Evolutionary conservation across 177 flowering plant genomes (phyloP), one percentile per base, ranked within the genome.

Genomic region (Tripterygium wilfordii): DNA sequence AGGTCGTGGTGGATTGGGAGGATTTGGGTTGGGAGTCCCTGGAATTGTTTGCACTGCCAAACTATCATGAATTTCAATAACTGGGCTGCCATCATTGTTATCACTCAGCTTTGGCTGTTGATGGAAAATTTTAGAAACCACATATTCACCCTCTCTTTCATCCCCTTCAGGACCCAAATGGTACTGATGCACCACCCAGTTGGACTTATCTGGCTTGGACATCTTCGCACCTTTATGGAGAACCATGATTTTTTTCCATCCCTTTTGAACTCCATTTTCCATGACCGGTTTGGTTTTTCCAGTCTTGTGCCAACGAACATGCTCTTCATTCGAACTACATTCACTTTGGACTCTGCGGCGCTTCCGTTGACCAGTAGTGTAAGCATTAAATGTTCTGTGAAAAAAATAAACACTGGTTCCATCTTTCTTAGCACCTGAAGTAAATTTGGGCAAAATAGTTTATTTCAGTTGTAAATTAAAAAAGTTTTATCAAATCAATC

Each of bases 291-390:
- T 89, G 25, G 94, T 92, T 70, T 71, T 82, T 14, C 98, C 98
- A 0, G 98, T 92, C 59, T 92, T 92, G 67, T 92, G 98, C 98
- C 96, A 88, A 56, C 98, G 88, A 15, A 83, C 85, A 57, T 63
- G 60, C 57, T 74, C 78, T 39, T 57, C 69, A 10, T 20, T 32
- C 17, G 32, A 50, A 41, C 53, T 60, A 47, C 45, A 18, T 31
- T 65, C 56, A 51, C 33, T 53, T 1, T 77, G 70, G 32, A 92
- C 79, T 72, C 65, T 83, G 33, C 96, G 85, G 35, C 96, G 94
- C 62, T 92, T 92, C 31, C 98, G 55, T 36, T 63, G 78, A 45
- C 98, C 98, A 36, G 80, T 74, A 24, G 94, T 71, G 68, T 92
- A 92, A 36, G 96, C 98, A 56, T 86, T 88, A 17, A 52, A 51